Evolutionary conservation across 129 eudicot species (phyloP).

Genomic region (Flaveria robusta): DNA sequence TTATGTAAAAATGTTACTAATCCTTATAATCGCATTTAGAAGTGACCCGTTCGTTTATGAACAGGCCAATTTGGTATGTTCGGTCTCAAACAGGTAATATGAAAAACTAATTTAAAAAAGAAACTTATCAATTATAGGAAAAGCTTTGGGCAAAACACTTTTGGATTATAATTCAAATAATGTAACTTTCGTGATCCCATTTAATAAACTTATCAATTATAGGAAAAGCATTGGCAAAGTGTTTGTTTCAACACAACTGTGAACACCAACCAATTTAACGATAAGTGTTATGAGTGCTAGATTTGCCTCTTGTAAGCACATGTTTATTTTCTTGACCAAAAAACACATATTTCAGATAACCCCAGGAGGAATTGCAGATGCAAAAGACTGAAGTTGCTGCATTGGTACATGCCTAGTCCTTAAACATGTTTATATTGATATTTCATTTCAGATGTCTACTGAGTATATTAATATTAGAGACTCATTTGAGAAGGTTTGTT

Average conservation of each 20-base stretch:
- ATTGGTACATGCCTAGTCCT: not conserved
- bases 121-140: no score
- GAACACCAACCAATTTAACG: not conserved
- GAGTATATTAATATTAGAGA: not conserved
- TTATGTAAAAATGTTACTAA: not conserved
- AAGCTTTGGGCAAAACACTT: not conserved
- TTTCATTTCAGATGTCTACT: slow-evolving; percentile 19
- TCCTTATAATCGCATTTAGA: not conserved
- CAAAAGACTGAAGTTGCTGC: slow-evolving; percentile 66
- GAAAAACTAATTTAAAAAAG: no score
- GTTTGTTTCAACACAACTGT: not conserved
- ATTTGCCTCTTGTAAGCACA: not conserved
- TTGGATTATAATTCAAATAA: no score
- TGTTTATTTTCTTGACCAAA: slow-evolving; percentile 45
- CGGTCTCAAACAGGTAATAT: not conserved
- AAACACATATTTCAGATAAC: slow-evolving; percentile 91
- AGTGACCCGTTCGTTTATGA: no score
- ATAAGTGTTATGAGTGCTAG: not conserved
- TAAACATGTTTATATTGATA: slow-evolving; percentile 16
- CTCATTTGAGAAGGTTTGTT: no score
- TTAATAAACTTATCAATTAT: no score
- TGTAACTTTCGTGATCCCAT: no score
- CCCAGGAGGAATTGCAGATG: slow-evolving; percentile 97
- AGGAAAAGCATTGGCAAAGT: not conserved
- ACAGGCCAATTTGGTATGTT: not conserved